Conservation (phyloP, 164 flowering plant species). For the Macadamia tetraphylla region DNA sequence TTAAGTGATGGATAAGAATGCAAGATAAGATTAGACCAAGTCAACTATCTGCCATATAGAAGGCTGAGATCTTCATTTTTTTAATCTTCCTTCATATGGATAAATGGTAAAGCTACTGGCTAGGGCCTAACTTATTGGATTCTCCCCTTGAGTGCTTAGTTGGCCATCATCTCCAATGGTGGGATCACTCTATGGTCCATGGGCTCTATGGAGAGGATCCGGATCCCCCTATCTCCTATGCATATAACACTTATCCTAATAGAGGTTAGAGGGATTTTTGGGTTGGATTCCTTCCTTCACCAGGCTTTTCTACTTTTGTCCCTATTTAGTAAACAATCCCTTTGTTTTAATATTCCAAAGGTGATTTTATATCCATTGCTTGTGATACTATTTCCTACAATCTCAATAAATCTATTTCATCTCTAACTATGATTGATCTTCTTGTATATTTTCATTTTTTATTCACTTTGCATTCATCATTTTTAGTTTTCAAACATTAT, state of each 20-base stretch:
- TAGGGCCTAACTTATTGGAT: too few relatives aligned
- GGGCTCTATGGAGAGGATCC: neutral
- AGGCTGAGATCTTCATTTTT: too few relatives aligned
- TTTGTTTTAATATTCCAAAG: neutral
- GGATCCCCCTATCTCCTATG: neutral
- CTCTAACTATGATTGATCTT: slow-evolving; percentile 1
- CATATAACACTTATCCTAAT: neutral
- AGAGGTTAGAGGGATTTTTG: neutral
- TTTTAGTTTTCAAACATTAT: neutral
- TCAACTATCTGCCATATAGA: too few relatives aligned
- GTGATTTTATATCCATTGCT: neutral
- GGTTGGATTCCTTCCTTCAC: neutral
- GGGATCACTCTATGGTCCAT: neutral
- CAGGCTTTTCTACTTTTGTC: neutral
- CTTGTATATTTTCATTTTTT: neutral
- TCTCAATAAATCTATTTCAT: neutral
- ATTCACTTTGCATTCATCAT: neutral
- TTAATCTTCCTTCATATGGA: too few relatives aligned
- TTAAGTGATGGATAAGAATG: too few relatives aligned
- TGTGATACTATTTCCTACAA: neutral
- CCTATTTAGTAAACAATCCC: slow-evolving; percentile 19
- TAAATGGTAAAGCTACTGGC: too few relatives aligned
- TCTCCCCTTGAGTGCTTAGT: too few relatives aligned
- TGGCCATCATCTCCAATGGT: neutral
- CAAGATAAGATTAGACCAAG: too few relatives aligned